Percentiles rank a stretch among this genome's conserved stretches.
Evolutionary conservation across 805 yeast species (phyloP).

Genomic region (Kodamaea kaohsiungensis): DNA sequence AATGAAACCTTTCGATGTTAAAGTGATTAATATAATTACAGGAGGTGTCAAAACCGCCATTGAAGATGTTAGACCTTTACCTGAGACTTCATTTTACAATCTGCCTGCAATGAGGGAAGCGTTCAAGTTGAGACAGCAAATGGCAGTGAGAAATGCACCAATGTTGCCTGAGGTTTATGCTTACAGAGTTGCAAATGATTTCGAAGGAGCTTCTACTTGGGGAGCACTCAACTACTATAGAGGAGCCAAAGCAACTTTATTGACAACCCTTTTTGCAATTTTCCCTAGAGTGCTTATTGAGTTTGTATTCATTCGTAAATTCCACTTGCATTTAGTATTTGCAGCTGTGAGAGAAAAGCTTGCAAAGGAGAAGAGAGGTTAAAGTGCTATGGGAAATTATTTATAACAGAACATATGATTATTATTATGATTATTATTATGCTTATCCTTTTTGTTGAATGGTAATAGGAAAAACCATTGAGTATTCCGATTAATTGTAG

Average conservation of each 20-base stretch:
- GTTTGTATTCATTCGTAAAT: not conserved
- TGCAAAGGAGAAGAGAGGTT: not conserved
- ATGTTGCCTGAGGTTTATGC: slow-evolving; percentile 62
- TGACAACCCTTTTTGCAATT: slow-evolving; percentile 1
- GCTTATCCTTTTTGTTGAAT: too few relatives aligned
- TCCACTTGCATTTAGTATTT: not conserved
- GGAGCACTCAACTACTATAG: slow-evolving; percentile 6
- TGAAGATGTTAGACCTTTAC: slow-evolving; percentile 58
- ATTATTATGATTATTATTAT: not conserved
- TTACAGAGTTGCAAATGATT: slow-evolving; percentile 49
- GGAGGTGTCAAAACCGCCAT: slow-evolving; percentile 77
- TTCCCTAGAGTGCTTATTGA: not conserved
- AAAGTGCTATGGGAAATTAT: too few relatives aligned
- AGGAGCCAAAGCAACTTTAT: slow-evolving; percentile 7
- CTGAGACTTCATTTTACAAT: slow-evolving; percentile 54
- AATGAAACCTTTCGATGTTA: slow-evolving; percentile 69
- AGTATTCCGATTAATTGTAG: not conserved
- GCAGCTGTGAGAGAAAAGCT: not conserved
- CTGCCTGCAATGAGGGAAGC: slow-evolving; percentile 52
- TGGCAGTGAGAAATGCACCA: slow-evolving; percentile 63
- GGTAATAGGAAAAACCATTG: not conserved
- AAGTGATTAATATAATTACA: slow-evolving; percentile 67
- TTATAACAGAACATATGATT: not conserved
- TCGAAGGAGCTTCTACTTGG: slow-evolving; percentile 13
- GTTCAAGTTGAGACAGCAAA: slow-evolving; percentile 50